These are phyloP conservation scores for Xerocomellus amylosporus DNA, from an alignment of 768 basidiomycete species.

Conservation along the genomic window DNA sequence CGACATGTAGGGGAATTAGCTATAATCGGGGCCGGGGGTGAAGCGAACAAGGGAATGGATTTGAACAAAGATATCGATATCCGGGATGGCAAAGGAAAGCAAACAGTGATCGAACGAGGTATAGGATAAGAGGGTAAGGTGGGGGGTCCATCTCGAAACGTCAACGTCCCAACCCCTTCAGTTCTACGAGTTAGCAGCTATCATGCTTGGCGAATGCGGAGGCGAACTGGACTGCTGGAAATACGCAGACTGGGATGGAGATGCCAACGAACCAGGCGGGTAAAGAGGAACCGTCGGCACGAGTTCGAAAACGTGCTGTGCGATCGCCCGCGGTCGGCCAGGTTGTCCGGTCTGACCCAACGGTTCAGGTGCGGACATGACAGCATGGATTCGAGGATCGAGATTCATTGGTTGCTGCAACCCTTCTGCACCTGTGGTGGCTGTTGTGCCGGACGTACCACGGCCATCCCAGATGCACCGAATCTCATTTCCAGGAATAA, in stretches of 20 bases:
- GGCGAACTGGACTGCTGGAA: slow-evolving; percentile 54
- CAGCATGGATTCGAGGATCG: slow-evolving; percentile 83
- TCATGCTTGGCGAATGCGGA: slow-evolving; percentile 51
- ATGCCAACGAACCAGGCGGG: slow-evolving; percentile 45
- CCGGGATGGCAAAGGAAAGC: not conserved
- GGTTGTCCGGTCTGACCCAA: slow-evolving; percentile 38
- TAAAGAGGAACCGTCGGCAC: slow-evolving; percentile 44
- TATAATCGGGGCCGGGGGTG: too few species aligned
- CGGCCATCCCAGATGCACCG: slow-evolving; percentile 92
- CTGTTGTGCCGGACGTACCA: slow-evolving; percentile 31
- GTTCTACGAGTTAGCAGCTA: slow-evolving; percentile 25
- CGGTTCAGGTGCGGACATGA: slow-evolving; percentile 61
- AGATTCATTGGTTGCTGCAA: slow-evolving; percentile 47
- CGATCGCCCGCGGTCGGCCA: slow-evolving; percentile 46
- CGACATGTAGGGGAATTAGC: not conserved
- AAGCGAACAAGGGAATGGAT: not conserved
- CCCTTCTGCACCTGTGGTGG: slow-evolving; percentile 34
- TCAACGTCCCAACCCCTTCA: not conserved
- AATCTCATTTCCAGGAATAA: slow-evolving; percentile 77
- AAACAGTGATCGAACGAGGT: not conserved
- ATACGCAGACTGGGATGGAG: slow-evolving; percentile 51
- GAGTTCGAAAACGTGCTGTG: slow-evolving; percentile 76
- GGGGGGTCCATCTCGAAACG: not conserved
- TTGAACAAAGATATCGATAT: not conserved
- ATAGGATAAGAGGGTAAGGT: not conserved